These are phyloP conservation scores for Penicillium sp. DNA, from an alignment of 2,329 filamentous ascomycete genomes.

Conservation along the genomic window DNA sequence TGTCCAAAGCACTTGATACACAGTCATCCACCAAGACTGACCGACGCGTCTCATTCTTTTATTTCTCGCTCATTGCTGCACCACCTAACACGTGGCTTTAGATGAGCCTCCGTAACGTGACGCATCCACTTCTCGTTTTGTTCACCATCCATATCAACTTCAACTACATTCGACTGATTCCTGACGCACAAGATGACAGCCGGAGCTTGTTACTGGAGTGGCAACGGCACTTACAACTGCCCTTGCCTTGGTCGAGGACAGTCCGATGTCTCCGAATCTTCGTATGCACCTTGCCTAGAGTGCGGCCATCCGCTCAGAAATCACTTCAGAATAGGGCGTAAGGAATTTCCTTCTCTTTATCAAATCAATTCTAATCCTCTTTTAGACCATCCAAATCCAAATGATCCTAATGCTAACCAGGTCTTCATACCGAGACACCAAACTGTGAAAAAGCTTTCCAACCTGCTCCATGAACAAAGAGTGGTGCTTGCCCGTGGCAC, in stretches of 20 bases:
- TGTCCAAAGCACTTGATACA: constrained; percentile 51
- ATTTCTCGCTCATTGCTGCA: no score
- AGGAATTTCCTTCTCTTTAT: not conserved
- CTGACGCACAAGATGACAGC: not conserved
- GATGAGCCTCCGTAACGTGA: not conserved
- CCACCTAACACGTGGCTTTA: not conserved
- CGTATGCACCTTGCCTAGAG: not conserved
- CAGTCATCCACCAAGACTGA: constrained; percentile 50
- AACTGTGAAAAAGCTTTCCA: not conserved
- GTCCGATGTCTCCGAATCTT: not conserved
- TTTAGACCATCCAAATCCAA: not conserved
- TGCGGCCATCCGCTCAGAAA: not conserved
- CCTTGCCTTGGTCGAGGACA: not conserved
- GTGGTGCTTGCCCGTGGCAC: not conserved
- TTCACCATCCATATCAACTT: no score
- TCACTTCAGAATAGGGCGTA: not conserved
- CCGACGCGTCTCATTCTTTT: constrained; percentile 20
- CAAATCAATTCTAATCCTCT: not conserved
- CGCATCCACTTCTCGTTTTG: not conserved
- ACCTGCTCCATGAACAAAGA: not conserved
- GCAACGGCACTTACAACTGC: not conserved
- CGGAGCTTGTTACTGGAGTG: not conserved
- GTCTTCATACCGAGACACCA: not conserved
- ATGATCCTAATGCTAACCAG: not conserved
- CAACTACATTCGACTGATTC: no score